Evolutionary conservation across 2,329 filamentous ascomycete genomes (phyloP), one percentile per base, ranked within the genome.

Genomic region (Aspergillus brunneoviolaceus): DNA sequence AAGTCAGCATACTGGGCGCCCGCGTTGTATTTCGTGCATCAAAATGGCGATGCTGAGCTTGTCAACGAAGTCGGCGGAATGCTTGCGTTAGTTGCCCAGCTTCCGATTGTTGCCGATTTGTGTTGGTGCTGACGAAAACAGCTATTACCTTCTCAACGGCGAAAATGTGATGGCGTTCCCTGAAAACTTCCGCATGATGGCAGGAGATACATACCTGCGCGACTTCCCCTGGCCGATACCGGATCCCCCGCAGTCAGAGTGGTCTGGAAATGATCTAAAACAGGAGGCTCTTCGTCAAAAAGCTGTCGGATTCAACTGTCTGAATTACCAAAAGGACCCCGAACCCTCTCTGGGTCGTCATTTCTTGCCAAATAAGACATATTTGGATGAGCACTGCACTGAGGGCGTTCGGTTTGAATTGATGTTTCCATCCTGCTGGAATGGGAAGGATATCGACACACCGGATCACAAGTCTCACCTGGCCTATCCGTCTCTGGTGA

Each of bases 231-330:
- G 87, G 58, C 85, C 88, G 0, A 84, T 91, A 63, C 88, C 88
- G 2, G 85, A 86, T 67, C 80, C 85, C 45, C 83, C 85, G 25
- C 91, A 92, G 77, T 92, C 90, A 12, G 64, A 76, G 25, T 97
- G 93, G 93, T 72, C 76, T 4, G 77, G 74, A 2, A 79, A 86
- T 5, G 85, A 88, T 61, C 84, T 85, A 69, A 89, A 88, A 11
- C 92, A 96, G 79, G 75, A 77, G 16, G 85, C 87, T 55, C 84
- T 97, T 42, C 80, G 79, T 54, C 89, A 96, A 80, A 92, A 93
- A 63, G 91, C 93, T 10, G 69, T 97, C 29, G 94, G 95, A 3
- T 96, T 96, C 85, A 98, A 98, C 82, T 98, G 95, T 77, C 79
- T 99, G 62, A 88, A 98, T 84, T 97, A 97, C 73, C 70, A 68